Conservation (phyloP, 1,284 basidiomycete species). For the Athelia sp. region DNA sequence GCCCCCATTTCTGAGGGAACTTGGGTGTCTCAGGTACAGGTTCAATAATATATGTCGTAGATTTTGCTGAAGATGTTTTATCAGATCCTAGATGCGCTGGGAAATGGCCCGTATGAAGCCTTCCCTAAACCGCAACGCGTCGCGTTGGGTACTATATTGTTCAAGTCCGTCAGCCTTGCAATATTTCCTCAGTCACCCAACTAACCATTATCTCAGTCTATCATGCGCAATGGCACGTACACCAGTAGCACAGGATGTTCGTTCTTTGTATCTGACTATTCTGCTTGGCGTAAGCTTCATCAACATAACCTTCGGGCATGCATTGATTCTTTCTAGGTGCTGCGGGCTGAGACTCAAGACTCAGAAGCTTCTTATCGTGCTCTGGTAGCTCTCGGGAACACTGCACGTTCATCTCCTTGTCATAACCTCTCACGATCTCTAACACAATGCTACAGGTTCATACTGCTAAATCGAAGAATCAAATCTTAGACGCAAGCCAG, state of each 20-base stretch:
- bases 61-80: slow-evolving; percentile 1
- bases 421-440: background rate
- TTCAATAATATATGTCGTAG: too few species aligned
- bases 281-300: slow-evolving; percentile 39
- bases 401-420: slow-evolving; percentile 44
- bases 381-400: slow-evolving; percentile 85
- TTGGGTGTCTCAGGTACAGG: slow-evolving; percentile 54
- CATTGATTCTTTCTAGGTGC: slow-evolving; percentile 39
- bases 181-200: slow-evolving; percentile 4
- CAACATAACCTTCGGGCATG: too few species aligned
- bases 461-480: slow-evolving; percentile 33
- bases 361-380: slow-evolving; percentile 83
- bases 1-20: slow-evolving; percentile 34
- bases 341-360: slow-evolving; percentile 68
- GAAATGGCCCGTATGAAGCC: slow-evolving; percentile 42
- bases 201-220: slow-evolving; percentile 35
- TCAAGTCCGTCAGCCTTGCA: slow-evolving; percentile 59
- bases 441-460: slow-evolving; percentile 35
- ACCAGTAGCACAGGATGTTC: slow-evolving; percentile 27
- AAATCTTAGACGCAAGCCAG: slow-evolving; percentile 32
- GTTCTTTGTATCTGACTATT: slow-evolving; percentile 36
- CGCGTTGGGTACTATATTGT: slow-evolving; percentile 70
- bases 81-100: slow-evolving; percentile 54
- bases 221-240: slow-evolving; percentile 52
- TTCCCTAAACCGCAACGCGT: slow-evolving; percentile 70